Evolutionary conservation across 2,329 filamentous ascomycete species (phyloP).

Genomic region (Nigrograna mackinnonii): DNA sequence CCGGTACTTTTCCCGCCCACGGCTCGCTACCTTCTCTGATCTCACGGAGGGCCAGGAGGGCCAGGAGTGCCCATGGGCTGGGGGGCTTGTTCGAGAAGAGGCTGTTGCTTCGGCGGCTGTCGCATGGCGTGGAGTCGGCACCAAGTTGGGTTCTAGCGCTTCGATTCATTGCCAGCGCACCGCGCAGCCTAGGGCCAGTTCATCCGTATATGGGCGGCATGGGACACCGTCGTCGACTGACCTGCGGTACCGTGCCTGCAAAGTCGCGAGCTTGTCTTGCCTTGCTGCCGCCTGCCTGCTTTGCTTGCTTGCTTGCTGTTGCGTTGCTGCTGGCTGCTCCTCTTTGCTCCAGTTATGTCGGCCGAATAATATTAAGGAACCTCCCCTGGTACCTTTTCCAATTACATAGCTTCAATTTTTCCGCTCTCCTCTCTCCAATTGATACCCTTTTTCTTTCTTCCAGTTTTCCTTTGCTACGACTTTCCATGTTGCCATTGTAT

Average conservation of each 20-base stretch:
- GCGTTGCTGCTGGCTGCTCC: too few species aligned
- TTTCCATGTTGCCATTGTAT: background rate
- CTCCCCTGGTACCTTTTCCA: too few species aligned
- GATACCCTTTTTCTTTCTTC: background rate
- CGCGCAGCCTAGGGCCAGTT: conserved; percentile 34
- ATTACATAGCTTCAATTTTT: background rate
- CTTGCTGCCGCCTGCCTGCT: too few species aligned
- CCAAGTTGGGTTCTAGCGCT: conserved; percentile 18
- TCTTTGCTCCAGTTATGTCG: too few species aligned
- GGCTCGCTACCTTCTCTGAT: background rate
- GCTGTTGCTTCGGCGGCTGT: too few species aligned
- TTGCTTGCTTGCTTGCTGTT: too few species aligned
- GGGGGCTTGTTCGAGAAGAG: too few species aligned
- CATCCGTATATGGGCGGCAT: conserved; percentile 14
- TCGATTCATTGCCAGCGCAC: conserved; percentile 38
- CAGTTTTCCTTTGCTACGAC: background rate
- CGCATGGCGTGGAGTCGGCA: conserved; percentile 27
- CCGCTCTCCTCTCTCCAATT: background rate
- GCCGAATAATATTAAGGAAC: conserved; percentile 1
- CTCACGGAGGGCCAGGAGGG: background rate
- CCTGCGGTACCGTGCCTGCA: conserved; percentile 7
- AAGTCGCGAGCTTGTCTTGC: too few species aligned
- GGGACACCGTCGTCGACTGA: conserved; percentile 12
- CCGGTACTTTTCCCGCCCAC: conserved; percentile 1
- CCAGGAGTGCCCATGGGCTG: background rate